Percentiles rank a stretch among this genome's conserved stretches.
phyloP scores from a whole-genome alignment of 164 flowering plant species.

The Tetrastigma voinierianum region DNA sequence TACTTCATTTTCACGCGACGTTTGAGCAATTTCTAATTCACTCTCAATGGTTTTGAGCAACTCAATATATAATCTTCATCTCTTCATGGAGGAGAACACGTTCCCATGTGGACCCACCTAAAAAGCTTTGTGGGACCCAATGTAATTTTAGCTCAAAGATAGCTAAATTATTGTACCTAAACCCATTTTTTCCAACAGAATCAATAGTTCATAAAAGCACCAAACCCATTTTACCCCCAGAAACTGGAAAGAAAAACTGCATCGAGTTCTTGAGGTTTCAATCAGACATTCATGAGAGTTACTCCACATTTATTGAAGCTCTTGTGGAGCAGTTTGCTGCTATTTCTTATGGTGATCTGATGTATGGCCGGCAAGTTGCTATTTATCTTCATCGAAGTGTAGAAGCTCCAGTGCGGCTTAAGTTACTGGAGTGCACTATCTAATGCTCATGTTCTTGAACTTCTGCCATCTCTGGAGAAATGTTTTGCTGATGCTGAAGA shows the following conservation, averaged over 20 bases:
- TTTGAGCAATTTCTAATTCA: too few species aligned
- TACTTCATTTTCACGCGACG: too few species aligned
- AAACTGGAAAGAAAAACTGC: slow-evolving; percentile 14
- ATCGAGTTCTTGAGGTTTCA: slow-evolving; percentile 55
- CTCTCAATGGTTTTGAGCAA: too few species aligned
- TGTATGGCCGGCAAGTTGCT: slow-evolving; percentile 88
- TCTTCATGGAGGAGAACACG: too few species aligned
- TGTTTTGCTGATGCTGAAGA: slow-evolving; percentile 65
- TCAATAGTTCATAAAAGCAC: too few species aligned
- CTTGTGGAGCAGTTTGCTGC: slow-evolving; percentile 81
- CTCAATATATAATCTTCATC: too few species aligned
- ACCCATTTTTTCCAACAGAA: too few species aligned
- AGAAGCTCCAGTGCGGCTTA: slow-evolving; percentile 63
- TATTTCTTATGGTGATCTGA: slow-evolving; percentile 80
- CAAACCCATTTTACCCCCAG: slow-evolving; percentile 14
- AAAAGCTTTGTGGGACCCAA: too few species aligned
- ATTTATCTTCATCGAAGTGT: slow-evolving; percentile 75
- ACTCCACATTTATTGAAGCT: slow-evolving; percentile 68
- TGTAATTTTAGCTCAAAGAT: too few species aligned
- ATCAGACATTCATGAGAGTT: slow-evolving; percentile 74
- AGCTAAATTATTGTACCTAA: too few species aligned
- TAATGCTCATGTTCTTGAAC: slow-evolving; percentile 72
- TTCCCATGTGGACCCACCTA: too few species aligned
- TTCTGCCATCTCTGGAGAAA: slow-evolving; percentile 67
- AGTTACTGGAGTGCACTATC: slow-evolving; percentile 84